Percentiles rank a stretch among this genome's conserved stretches.
Evolutionary conservation across 805 yeast genomes (phyloP).

Genomic region (Jamesozyma rosinii): DNA sequence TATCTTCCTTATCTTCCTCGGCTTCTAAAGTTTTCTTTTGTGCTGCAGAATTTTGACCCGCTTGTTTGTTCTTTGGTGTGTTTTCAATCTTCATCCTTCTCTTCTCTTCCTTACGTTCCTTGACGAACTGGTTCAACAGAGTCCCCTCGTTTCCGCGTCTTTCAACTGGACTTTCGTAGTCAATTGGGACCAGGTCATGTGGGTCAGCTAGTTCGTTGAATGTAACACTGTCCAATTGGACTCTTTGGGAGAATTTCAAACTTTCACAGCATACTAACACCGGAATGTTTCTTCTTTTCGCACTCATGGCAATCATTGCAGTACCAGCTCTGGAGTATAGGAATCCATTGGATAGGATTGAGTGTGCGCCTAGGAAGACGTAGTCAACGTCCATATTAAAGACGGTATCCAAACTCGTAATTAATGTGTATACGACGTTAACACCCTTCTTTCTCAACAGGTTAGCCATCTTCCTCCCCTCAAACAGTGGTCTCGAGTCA

Average conservation of each 20-base stretch:
- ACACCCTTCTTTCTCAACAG: conserved; percentile 55
- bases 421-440: conserved; percentile 63
- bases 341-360: conserved; percentile 91
- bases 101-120: conserved; percentile 31
- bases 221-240: conserved; percentile 92
- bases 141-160: conserved; percentile 44
- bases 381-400: conserved; percentile 74
- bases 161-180: conserved; percentile 43
- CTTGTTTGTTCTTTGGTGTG: conserved; percentile 23
- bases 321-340: conserved; percentile 91
- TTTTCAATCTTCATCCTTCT: conserved; percentile 21
- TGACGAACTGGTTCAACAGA: conserved; percentile 54
- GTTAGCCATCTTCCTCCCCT: conserved; percentile 72
- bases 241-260: conserved; percentile 87
- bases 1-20: conserved; percentile 15
- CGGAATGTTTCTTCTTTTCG: conserved; percentile 80
- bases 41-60: conserved; percentile 16
- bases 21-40: conserved; percentile 10
- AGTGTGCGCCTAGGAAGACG: conserved; percentile 92
- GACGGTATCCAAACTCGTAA: conserved; percentile 70
- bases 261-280: conserved; percentile 94
- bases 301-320: conserved; percentile 85
- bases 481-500: conserved; percentile 89
- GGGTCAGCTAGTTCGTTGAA: conserved; percentile 82
- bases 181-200: conserved; percentile 52